Base-by-base conservation (phyloP, 192 early-diverging fungal genomes). In the Dissophora globulifera region DNA sequence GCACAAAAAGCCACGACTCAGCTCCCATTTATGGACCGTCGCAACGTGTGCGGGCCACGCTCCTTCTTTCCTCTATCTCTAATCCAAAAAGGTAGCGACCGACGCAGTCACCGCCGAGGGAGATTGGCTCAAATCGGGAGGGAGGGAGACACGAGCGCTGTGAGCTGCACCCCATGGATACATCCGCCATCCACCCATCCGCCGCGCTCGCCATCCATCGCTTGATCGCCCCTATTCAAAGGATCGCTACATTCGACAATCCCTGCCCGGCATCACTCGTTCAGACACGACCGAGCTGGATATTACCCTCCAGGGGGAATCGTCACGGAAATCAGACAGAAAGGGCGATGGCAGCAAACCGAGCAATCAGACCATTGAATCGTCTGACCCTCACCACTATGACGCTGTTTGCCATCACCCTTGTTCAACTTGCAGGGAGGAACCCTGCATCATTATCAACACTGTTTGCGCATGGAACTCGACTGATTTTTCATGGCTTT, bases 61-160 rank as follows among this genome's bases (percentile, higher is more conserved):
- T 61, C 58, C 53, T 61, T 61, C 69, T 71, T 69, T 69, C 67
- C 69, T 71, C 69, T 71, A 61, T 71, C 69, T 71, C 69, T 62
- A 62, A 62, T 70, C 68, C 68, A 60, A 69, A n/a, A 38, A 60
- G 53, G 52, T 62, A 71, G 69, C 51, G 56, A 69, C 50, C 42
- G 47, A 60, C 49, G 60, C 67, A 69, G 67, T 69, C 67, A 69
- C 67, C n/a, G n/a, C n/a, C n/a, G n/a, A n/a, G n/a, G n/a, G n/a
- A n/a, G n/a, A n/a, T n/a, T n/a, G n/a, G n/a, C 55, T 30, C n/a
- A 20, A 27, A 55, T 11, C 23, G 35, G 33, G 26, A 41, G 17
- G 22, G 7, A 23, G 15, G 12, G 25, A 38, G 29, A 40, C 12
- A 56, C 22, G n/a, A n/a, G n/a, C n/a, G n/a, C n/a, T n/a, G n/a